Conservation (phyloP, 345 rosid genomes). For the Brassica juncea region DNA sequence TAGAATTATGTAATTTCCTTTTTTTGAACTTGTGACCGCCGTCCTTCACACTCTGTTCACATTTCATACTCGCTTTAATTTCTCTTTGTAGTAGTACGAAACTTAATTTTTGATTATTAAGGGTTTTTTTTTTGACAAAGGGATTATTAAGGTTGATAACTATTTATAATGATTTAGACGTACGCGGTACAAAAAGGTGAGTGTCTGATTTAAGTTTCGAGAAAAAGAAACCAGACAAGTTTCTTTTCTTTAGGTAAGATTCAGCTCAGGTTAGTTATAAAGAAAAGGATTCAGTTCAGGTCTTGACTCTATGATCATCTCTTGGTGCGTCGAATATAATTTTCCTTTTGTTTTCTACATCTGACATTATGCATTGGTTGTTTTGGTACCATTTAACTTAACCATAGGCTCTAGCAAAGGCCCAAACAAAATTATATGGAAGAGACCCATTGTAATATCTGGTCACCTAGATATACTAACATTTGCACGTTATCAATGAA, state of each 20-base stretch:
- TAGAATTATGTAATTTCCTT: not conserved
- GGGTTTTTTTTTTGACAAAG: no score
- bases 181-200: not conserved
- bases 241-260: not conserved
- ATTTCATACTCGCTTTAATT: not conserved
- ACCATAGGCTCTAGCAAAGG: not conserved
- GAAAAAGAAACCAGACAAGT: not conserved
- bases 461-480: not conserved
- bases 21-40: conserved; percentile 5
- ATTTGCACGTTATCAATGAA: not conserved
- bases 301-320: not conserved
- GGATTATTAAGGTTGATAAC: no score
- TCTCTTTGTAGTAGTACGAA: not conserved
- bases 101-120: no score
- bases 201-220: not conserved
- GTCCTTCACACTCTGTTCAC: not conserved
- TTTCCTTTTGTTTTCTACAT: not conserved
- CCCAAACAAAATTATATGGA: not conserved
- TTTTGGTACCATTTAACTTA: not conserved
- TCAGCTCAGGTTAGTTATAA: not conserved
- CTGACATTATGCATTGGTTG: not conserved
- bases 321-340: not conserved
- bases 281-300: not conserved
- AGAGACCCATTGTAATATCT: not conserved
- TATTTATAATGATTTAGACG: not conserved